Conservation (phyloP, 768 basidiomycete genomes). For the Nevesoporus exiguus region DNA sequence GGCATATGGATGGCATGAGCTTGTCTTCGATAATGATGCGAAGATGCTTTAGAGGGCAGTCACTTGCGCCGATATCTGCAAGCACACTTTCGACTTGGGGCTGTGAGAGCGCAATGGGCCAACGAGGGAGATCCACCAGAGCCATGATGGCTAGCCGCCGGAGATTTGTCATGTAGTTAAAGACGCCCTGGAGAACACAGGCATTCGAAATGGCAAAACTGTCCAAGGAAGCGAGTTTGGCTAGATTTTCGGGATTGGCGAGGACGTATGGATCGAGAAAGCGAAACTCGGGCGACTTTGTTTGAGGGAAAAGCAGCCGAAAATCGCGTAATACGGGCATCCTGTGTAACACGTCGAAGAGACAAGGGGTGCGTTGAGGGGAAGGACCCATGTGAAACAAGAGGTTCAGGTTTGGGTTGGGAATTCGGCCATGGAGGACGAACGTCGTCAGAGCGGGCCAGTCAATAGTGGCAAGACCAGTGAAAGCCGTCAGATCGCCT, state of each 20-base stretch:
- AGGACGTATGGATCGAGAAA: constrained; percentile 24
- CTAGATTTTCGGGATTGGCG: constrained; percentile 19
- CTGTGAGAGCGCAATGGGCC: constrained; percentile 36
- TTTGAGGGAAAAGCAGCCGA: constrained; percentile 31
- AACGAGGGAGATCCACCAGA: constrained; percentile 34
- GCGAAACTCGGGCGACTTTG: constrained; percentile 24
- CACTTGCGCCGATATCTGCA: constrained; percentile 28
- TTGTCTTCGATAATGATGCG: constrained; percentile 37
- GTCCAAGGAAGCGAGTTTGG: constrained; percentile 33
- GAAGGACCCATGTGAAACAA: constrained; percentile 14
- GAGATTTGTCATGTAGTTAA: constrained; percentile 30
- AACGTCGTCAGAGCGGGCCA: constrained; percentile 32
- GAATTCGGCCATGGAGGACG: constrained; percentile 30
- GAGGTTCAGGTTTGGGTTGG: constrained; percentile 12
- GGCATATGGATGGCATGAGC: constrained; percentile 31
- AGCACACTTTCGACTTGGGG: constrained; percentile 31
- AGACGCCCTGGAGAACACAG: constrained; percentile 28
- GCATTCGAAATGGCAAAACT: constrained; percentile 37
- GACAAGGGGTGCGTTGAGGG: constrained; percentile 1
- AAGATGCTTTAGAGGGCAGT: constrained; percentile 33
- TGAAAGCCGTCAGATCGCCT: constrained; percentile 28
- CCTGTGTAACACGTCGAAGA: constrained; percentile 30
- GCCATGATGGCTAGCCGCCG: constrained; percentile 31
- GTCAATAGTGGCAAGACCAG: constrained; percentile 27
- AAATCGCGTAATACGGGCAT: constrained; percentile 32